Evolutionary conservation across 169 alveolate genomes (phyloP).

Genomic region (Plasmodium inui): DNA sequence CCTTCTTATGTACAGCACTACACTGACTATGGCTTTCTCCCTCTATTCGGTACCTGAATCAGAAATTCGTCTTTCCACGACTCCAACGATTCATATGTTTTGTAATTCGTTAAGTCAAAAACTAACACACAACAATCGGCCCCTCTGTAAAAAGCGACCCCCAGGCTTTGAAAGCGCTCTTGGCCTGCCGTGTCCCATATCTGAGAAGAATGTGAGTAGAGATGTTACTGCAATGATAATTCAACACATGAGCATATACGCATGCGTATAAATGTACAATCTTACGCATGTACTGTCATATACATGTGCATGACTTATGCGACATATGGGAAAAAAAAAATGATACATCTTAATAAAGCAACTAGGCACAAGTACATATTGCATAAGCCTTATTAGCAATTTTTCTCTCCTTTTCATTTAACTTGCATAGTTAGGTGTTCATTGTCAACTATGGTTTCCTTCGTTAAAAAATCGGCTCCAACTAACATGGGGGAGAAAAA

Average conservation of each 20-base stretch:
- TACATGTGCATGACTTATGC: not conserved
- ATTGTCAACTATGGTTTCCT: conserved; percentile 96
- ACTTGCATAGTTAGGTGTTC: conserved; percentile 96
- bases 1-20: not conserved
- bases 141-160: conserved; percentile 99
- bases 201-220: conserved; percentile 64
- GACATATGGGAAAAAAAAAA: not conserved
- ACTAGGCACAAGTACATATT: not conserved
- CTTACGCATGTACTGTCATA: not conserved
- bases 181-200: conserved; percentile 99
- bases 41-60: conserved; percentile 85
- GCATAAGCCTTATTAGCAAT: not conserved
- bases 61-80: conserved; percentile 98
- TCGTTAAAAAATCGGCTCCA: conserved; percentile 99
- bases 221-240: not conserved
- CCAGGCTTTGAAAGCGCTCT: conserved; percentile 98
- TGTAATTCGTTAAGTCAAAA: conserved; percentile 92
- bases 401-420: conserved; percentile 25
- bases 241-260: not conserved
- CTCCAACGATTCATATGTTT: conserved; percentile 94
- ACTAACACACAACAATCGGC: conserved; percentile 99
- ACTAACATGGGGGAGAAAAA: conserved; percentile 77
- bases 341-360: not conserved
- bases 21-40: not conserved
- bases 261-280: conserved; percentile 4